Conservation (phyloP, 495 filamentous ascomycete genomes). For the Margaritispora aquatica region DNA sequence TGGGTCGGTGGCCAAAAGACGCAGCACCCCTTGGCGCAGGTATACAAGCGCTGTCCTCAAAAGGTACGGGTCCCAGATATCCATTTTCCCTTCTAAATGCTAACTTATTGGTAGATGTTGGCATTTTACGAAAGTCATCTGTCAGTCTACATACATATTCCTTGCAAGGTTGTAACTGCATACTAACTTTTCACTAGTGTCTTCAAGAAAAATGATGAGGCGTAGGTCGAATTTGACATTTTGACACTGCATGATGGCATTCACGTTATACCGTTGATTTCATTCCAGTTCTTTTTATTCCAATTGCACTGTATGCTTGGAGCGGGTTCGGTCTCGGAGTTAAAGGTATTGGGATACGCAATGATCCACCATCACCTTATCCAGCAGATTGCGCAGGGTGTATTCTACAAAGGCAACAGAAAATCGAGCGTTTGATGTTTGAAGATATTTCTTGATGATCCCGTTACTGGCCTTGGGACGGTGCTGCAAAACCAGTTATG, state of each 20-base stretch:
- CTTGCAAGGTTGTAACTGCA: not conserved
- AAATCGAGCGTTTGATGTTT: not conserved
- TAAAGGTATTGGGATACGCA: not conserved
- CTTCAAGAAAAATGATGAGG: not conserved
- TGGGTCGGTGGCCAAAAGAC: slow-evolving; percentile 55
- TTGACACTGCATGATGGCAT: not conserved
- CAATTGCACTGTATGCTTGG: not conserved
- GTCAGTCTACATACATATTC: not conserved
- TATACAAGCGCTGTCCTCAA: slow-evolving; percentile 55
- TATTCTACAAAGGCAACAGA: not conserved
- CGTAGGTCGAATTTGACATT: not conserved
- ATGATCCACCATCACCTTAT: not conserved
- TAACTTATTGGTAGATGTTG: not conserved
- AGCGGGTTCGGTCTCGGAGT: not conserved
- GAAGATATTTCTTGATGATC: not conserved
- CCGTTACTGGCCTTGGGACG: not conserved
- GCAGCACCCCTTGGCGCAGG: slow-evolving; percentile 46
- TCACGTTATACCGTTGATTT: not conserved
- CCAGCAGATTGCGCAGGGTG: not conserved
- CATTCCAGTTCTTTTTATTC: not conserved
- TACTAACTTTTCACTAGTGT: not conserved
- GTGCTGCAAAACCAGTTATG: not conserved
- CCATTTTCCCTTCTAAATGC: not conserved
- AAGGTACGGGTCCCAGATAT: slow-evolving; percentile 34
- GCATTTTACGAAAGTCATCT: not conserved